Base-by-base conservation (phyloP, 2,329 filamentous ascomycete species). In the Cytospora paraplurivora region DNA sequence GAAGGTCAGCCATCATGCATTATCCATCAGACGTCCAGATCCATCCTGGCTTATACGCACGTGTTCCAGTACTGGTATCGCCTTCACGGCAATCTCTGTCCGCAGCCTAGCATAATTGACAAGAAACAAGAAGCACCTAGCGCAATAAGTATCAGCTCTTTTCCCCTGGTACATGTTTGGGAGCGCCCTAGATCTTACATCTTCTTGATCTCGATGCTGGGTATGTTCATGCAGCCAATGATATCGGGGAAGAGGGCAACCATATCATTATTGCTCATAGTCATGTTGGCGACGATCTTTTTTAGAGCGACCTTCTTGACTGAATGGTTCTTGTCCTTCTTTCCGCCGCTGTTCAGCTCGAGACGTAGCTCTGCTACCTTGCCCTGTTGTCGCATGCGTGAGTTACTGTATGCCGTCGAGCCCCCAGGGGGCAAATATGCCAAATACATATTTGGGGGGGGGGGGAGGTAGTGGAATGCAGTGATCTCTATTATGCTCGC, bases 261-360 rank as follows among this genome's bases (percentile, higher is more conserved):
- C 95, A 99, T 99, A 77, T 99, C 95, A 74, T 98, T 99, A 80
- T 99, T 99, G 85, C 94, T 98, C 95, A 99, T 99, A 68, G 95
- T 99, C 95, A 99, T 99, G 76, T 99, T 99, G 75, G 95, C 95
- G 71, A 99, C 95, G 70, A 99, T 98, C 84, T 97, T 97, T 85
- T 99, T 99, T 67, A 99, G 84, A 12, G 95, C 93, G 74, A 97
- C 96, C 85, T 98, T 98, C 84, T 98, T 99, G 69, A 88, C 87
- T 52, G 89, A 85, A 78, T 92, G 90, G 79, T 96, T 97, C 85
- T 97, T 98, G 81, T 99, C 95, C 82, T 98, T 99, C 83, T 96
- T 97, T 69, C 91, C 90, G 75, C 93, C 93, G 77, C 89, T 92
- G 78, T 93, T 93, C 75, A 99, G 86, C 82, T 99, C 95, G 75